Evolutionary conservation across 768 basidiomycete genomes (phyloP).

Genomic region (Pholiota conissans): DNA sequence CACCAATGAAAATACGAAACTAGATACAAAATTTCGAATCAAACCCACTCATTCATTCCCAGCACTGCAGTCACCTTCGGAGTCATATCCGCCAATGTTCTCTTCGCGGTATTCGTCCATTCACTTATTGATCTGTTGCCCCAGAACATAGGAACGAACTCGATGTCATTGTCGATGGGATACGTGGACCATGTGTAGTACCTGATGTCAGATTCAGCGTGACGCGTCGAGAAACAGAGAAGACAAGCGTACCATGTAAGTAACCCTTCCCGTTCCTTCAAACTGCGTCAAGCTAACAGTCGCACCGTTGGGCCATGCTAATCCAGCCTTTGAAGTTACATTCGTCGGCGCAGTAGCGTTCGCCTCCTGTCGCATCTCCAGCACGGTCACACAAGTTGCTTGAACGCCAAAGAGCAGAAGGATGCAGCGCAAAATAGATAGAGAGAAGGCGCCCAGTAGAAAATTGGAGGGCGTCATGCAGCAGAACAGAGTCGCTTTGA

Average conservation of each 20-base stretch:
- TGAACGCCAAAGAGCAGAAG: neutral
- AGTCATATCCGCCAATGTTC: conserved; percentile 31
- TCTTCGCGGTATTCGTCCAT: conserved; percentile 41
- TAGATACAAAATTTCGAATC: neutral
- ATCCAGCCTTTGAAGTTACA: conserved; percentile 43
- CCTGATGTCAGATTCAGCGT: conserved; percentile 26
- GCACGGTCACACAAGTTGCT: neutral
- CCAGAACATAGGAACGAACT: conserved; percentile 62
- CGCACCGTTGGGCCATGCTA: conserved; percentile 48
- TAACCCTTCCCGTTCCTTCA: conserved; percentile 41
- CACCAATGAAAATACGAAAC: neutral
- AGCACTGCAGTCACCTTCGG: conserved; percentile 40
- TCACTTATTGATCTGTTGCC: conserved; percentile 37
- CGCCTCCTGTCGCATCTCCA: neutral
- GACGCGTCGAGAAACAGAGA: no score
- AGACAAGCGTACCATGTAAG: conserved; percentile 51
- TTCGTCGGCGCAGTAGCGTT: neutral
- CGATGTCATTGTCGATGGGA: conserved; percentile 36
- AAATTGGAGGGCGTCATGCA: neutral
- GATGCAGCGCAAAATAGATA: neutral
- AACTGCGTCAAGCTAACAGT: conserved; percentile 45
- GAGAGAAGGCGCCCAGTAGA: neutral
- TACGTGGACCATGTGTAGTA: conserved; percentile 53
- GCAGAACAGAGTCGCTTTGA: no score
- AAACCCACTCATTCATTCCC: conserved; percentile 54